Evolutionary conservation across 1,284 basidiomycete genomes (phyloP).

Genomic region (Gymnopus androsaceus): DNA sequence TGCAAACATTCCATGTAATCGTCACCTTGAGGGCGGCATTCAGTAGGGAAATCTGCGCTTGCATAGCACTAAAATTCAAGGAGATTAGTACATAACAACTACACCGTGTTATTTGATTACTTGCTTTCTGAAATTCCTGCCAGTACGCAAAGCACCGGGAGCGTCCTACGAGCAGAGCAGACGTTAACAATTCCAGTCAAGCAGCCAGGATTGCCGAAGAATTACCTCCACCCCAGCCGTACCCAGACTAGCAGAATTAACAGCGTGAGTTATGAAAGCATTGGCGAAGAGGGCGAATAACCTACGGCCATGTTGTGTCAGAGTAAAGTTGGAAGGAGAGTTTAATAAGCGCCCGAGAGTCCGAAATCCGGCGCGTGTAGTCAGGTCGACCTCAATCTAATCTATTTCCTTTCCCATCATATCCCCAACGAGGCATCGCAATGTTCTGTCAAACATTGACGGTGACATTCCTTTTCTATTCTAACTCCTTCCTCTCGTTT

Average conservation of each 20-base stretch:
- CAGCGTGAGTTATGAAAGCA: background rate
- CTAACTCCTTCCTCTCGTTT: background rate
- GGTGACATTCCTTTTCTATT: too few species aligned
- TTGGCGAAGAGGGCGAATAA: background rate
- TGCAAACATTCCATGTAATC: constrained; percentile 96
- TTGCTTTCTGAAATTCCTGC: constrained; percentile 84
- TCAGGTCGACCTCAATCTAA: too few species aligned
- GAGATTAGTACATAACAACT: constrained; percentile 6
- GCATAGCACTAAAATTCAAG: constrained; percentile 77
- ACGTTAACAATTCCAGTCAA: background rate
- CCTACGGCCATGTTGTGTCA: constrained; percentile 14
- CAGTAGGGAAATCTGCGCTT: constrained; percentile 71
- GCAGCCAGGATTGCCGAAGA: constrained; percentile 3
- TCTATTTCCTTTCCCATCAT: too few species aligned
- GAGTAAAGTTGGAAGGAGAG: background rate
- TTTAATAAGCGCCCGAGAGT: background rate
- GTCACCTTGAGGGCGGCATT: constrained; percentile 76
- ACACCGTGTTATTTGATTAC: constrained; percentile 14
- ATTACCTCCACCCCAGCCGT: constrained; percentile 67
- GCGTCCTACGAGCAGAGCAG: constrained; percentile 54
- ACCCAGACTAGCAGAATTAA: constrained; percentile 47
- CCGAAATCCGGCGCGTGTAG: too few species aligned
- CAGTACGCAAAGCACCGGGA: constrained; percentile 92
- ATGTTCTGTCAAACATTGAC: too few species aligned
- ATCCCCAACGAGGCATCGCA: too few species aligned